Base-by-base conservation (phyloP, 257 asterid species). In the Galeopsis tetrahit region DNA sequence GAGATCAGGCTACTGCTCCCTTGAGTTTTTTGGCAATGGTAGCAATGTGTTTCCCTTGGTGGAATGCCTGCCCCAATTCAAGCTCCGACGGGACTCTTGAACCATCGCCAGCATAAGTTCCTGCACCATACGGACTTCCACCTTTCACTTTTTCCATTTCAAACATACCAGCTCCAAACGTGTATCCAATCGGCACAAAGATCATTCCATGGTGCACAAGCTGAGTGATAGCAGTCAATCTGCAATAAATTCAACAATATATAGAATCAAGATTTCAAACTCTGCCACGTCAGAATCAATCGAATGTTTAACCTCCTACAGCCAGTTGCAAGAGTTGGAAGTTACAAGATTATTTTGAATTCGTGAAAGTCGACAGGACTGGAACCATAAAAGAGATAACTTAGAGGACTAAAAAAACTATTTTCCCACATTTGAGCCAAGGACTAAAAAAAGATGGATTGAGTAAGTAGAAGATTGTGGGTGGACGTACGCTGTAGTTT, bases 51-150 rank as follows among this genome's bases (percentile, higher is more conserved):
- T 84, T 84, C 69, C 92, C 89, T 69, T 82, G 87, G 82, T 84
- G 88, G 53, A 82, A 81, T 40, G 92, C 88, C 79, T 82, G 89
- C 82, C 79, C 80, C 66, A 77, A 4, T 76, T 86, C 89, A 13
- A 86, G 87, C 76, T 84, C 87, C 3, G 87, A 68, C 9, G 87
- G 88, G 73, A 56, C 86, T 66, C 92, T 77, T 0, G 86, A 86
- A 33, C 96, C 94, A 42, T 91, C 94, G 1, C 97, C 96, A 7
- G 94, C 96, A 3, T 14, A 91, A 28, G 97, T 91, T 71, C 97
- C 92, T 39, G 96, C 96, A 5, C 94, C 97, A 13, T 92, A 89
- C 1, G 97, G 97, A 63, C 97, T 92, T 63, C 96, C 97, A 35
- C 97, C 97, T 85, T 89, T 92, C 39, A 92, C 86, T 40, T 85